These are phyloP conservation scores for Lunasporangiospora selenospora DNA, from an alignment of 192 early-diverging fungal genomes.

Conservation along the genomic window DNA sequence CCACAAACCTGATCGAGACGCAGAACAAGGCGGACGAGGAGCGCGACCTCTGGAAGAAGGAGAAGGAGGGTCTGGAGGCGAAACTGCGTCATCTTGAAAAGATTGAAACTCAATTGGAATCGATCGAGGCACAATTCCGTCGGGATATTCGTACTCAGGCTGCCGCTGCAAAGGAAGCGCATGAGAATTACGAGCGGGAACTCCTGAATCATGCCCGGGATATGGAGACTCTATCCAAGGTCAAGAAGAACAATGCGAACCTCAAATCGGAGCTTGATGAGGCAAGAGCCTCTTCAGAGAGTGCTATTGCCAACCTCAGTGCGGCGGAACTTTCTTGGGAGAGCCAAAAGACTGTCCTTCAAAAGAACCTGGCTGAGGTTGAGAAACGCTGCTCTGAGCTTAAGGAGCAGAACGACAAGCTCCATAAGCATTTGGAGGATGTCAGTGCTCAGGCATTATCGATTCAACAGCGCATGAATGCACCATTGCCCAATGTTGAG, in stretches of 20 bases:
- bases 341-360: slow-evolving; percentile 34
- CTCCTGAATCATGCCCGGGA: slow-evolving; percentile 67
- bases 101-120: slow-evolving; percentile 37
- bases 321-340: slow-evolving; percentile 55
- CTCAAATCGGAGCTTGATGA: slow-evolving; percentile 42
- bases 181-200: slow-evolving; percentile 75
- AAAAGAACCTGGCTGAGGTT: slow-evolving; percentile 51
- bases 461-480: slow-evolving; percentile 45
- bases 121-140: slow-evolving; percentile 50
- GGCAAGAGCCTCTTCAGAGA: slow-evolving; percentile 36
- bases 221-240: slow-evolving; percentile 50
- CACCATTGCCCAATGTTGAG: not conserved
- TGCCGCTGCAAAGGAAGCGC: slow-evolving; percentile 53
- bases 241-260: slow-evolving; percentile 25
- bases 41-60: slow-evolving; percentile 45
- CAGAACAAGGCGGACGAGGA: slow-evolving; percentile 55
- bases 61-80: slow-evolving; percentile 32
- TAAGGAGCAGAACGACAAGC: slow-evolving; percentile 71
- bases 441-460: slow-evolving; percentile 52
- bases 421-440: slow-evolving; percentile 77
- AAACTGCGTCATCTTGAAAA: slow-evolving; percentile 40
- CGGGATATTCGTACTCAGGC: slow-evolving; percentile 62
- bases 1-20: slow-evolving; percentile 42
- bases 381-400: slow-evolving; percentile 61
- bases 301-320: slow-evolving; percentile 55